phyloP scores from a whole-genome alignment of 176 grass and related monocot species.

The Rhynchospora tenuis region DNA sequence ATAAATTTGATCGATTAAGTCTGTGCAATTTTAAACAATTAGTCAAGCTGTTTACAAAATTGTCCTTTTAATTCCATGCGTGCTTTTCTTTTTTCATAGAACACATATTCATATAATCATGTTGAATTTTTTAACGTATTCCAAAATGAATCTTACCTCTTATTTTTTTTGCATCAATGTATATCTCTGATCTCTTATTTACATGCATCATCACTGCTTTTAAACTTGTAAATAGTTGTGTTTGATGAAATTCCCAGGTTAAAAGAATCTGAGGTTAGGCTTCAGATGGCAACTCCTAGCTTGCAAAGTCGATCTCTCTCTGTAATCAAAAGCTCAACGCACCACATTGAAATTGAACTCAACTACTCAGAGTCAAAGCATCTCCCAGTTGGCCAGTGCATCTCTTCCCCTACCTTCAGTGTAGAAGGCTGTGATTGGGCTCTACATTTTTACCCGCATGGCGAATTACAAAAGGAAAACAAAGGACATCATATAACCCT shows the following conservation, averaged over 20 bases:
- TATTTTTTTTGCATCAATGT: no score
- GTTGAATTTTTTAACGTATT: no score
- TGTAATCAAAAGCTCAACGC: neutral
- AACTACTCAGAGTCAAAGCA: neutral
- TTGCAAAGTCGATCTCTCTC: neutral
- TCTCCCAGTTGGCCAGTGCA: neutral
- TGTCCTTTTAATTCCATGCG: no score
- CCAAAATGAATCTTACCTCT: no score
- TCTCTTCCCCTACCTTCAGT: neutral
- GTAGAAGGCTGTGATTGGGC: neutral
- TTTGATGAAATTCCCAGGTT: neutral
- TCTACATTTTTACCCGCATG: neutral
- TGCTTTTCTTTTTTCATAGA: no score
- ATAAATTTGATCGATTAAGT: no score
- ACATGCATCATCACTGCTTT: no score
- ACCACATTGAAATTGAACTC: neutral
- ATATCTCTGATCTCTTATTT: no score
- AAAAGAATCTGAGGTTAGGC: neutral
- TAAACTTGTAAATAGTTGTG: neutral
- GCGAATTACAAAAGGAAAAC: neutral
- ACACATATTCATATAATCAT: no score
- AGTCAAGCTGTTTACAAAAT: no score
- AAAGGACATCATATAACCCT: neutral
- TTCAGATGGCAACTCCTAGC: neutral
- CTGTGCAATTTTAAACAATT: no score